phyloP scores from a whole-genome alignment of 2,329 filamentous ascomycete genomes.

The Venturia nashicola region DNA sequence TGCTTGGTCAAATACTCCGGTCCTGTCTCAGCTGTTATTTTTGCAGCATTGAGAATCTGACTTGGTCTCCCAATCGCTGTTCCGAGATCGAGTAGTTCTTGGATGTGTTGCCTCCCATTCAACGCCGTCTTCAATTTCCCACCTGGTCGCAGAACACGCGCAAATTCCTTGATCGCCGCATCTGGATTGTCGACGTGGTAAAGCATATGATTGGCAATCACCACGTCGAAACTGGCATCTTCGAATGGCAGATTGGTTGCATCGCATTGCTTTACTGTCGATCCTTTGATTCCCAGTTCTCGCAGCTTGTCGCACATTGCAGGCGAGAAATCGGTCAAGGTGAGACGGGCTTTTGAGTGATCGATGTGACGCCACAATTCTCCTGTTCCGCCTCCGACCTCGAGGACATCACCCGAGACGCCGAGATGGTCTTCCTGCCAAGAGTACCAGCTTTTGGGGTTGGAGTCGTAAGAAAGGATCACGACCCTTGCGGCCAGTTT shows the following conservation, averaged over 20 bases:
- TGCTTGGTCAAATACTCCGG: neutral
- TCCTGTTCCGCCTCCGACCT: slow-evolving; percentile 14
- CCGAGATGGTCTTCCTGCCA: slow-evolving; percentile 11
- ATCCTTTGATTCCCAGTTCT: slow-evolving; percentile 6
- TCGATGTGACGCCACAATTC: slow-evolving; percentile 13
- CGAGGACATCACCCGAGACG: slow-evolving; percentile 11
- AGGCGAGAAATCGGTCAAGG: slow-evolving; percentile 13
- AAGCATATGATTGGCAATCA: slow-evolving; percentile 14
- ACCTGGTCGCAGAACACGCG: slow-evolving; percentile 11
- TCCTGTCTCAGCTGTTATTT: neutral
- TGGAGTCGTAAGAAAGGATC: slow-evolving; percentile 13
- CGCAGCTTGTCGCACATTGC: slow-evolving; percentile 13
- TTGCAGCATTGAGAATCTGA: neutral
- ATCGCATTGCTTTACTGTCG: slow-evolving; percentile 10
- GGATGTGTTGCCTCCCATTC: slow-evolving; percentile 12
- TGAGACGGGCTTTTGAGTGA: slow-evolving; percentile 7
- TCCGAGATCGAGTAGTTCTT: neutral
- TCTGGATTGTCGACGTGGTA: slow-evolving; percentile 12
- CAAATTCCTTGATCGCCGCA: slow-evolving; percentile 11
- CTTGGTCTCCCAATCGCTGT: neutral
- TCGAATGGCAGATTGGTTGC: slow-evolving; percentile 12
- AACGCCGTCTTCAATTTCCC: slow-evolving; percentile 10
- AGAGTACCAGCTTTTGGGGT: slow-evolving; percentile 12
- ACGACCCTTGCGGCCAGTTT: slow-evolving; percentile 12
- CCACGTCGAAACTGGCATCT: slow-evolving; percentile 11